Percentiles rank a stretch among this genome's conserved stretches.
Conservation (phyloP, 225 moss, liverwort and hornwort genomes). For the Pseudoscleropodium purum region DNA sequence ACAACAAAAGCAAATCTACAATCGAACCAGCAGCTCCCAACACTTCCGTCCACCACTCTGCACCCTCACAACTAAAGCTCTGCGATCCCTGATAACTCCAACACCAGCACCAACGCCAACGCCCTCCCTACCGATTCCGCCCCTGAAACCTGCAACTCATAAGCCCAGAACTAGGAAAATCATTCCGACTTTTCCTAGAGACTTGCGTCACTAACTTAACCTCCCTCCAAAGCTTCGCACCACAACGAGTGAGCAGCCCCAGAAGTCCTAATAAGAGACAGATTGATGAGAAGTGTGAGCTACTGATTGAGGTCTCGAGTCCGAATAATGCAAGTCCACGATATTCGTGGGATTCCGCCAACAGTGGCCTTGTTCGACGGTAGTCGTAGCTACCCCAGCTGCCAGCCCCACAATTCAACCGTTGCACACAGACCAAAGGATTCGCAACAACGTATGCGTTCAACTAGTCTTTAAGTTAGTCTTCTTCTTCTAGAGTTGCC, state of each 20-base stretch:
- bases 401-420: neutral
- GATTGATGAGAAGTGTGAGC: neutral
- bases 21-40: neutral
- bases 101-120: neutral
- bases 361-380: neutral
- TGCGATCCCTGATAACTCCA: neutral
- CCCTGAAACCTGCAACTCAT: neutral
- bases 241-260: neutral
- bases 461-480: neutral
- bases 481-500: neutral
- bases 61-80: neutral
- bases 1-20: neutral
- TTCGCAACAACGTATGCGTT: neutral
- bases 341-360: conserved; percentile 19
- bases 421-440: conserved; percentile 5
- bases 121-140: neutral
- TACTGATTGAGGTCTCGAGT: neutral
- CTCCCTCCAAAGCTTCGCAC: neutral
- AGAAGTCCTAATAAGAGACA: neutral
- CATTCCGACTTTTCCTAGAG: neutral
- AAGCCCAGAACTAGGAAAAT: neutral
- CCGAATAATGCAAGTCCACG: conserved; percentile 32
- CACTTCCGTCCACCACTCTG: neutral
- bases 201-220: neutral
- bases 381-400: neutral